phyloP scores from a whole-genome alignment of 2,329 filamentous ascomycete genomes.

The Zasmidium angulare region DNA sequence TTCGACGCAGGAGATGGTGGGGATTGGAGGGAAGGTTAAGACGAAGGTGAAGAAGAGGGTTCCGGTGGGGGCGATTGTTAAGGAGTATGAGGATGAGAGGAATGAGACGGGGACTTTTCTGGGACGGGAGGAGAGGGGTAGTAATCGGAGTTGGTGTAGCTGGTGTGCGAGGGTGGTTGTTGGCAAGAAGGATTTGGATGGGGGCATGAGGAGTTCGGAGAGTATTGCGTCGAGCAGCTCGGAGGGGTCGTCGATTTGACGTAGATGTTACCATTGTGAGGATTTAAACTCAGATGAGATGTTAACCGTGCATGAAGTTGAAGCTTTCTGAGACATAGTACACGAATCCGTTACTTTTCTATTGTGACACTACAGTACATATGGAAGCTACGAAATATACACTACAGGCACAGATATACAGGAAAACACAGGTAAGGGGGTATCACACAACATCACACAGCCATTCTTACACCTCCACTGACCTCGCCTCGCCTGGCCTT shows the following conservation, averaged over 20 bases:
- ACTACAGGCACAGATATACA: background rate
- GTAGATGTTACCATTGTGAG: no score
- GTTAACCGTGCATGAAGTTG: no score
- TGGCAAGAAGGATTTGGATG: slow-evolving; percentile 30
- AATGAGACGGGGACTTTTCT: slow-evolving; percentile 66
- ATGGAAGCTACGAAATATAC: background rate
- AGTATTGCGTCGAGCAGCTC: slow-evolving; percentile 29
- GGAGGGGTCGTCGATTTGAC: background rate
- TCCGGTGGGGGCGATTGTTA: slow-evolving; percentile 77
- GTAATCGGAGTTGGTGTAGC: slow-evolving; percentile 79
- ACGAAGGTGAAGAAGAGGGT: slow-evolving; percentile 83
- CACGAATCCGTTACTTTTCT: no score
- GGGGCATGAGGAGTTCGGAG: slow-evolving; percentile 23
- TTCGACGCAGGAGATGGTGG: slow-evolving; percentile 82
- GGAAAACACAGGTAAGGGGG: no score
- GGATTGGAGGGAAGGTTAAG: slow-evolving; percentile 84
- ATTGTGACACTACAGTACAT: background rate
- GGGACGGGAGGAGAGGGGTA: slow-evolving; percentile 66
- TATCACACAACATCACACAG: background rate
- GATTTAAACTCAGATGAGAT: no score
- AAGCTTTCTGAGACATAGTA: no score
- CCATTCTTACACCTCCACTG: background rate
- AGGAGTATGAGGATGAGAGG: slow-evolving; percentile 79
- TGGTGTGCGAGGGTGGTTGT: slow-evolving; percentile 69
- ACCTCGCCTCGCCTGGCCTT: no score